Evolutionary conservation across 108 stramenopile genomes (phyloP), one percentile per base, ranked within the genome.

Genomic region (Skeletonema marinoi): DNA sequence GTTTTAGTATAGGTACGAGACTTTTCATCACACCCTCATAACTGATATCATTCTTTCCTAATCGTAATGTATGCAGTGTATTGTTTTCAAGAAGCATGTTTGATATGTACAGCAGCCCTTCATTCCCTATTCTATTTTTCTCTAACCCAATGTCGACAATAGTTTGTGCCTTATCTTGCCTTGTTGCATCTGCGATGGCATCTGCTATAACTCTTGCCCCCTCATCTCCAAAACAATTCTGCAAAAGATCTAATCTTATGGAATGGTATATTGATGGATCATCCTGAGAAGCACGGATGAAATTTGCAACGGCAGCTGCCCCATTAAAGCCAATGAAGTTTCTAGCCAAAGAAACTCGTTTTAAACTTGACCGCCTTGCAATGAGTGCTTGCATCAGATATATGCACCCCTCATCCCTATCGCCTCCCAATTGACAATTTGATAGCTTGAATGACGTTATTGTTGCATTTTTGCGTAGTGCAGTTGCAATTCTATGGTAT

Each of bases 81-180:
- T 60, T 41, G 13, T 75, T 75, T 61, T 44, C 33, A 54, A 21
- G 2, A 32, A 75, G 59, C 75, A 75, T 75, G 31, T 42, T 17
- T 17, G 65, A 60, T 60, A 75, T 48, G 14, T 59, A 6, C 4
- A 36, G 16, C 59, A 75, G 31, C 13, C 75, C 75, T 46, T 46
- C 36, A 61, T 75, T 54, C 5, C 59, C 65, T 14, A 75, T 61
- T 46, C 32, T 17, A 66, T 75, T 75, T 32, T 38, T 39, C 33
- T 75, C 75, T 10, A 75, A 32, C n/a, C 75, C 75, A 6, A 75
- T 41, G 38, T 75, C 59, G 16, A 50, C 60, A 46, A 75, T 68
- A 17, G 33, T 68, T 32, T 65, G 51, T 31, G 60, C 50, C 0
- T 35, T 48, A 16, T 21, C 54, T 35, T 60, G 32, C 25, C 13